Conservation (phyloP, 768 basidiomycete genomes). For the Grammothele lineata region DNA sequence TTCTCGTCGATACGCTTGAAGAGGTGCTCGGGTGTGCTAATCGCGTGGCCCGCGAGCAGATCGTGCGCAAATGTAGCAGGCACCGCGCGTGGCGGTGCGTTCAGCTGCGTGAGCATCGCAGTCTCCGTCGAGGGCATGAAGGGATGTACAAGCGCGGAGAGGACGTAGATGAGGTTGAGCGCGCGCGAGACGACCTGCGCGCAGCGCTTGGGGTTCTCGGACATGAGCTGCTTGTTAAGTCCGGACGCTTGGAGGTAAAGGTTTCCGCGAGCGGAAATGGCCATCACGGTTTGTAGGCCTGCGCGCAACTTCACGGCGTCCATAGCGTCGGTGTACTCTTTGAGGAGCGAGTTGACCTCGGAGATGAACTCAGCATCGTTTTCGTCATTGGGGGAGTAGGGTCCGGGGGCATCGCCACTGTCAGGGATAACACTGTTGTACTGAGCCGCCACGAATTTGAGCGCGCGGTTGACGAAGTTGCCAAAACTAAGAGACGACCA, state of each 20-base stretch:
- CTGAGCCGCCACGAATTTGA: slow-evolving; percentile 90
- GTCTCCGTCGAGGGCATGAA: slow-evolving; percentile 94
- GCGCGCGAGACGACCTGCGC: slow-evolving; percentile 88
- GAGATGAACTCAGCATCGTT: slow-evolving; percentile 72
- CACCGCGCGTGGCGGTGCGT: slow-evolving; percentile 81
- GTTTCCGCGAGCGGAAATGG: slow-evolving; percentile 85
- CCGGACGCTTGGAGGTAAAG: slow-evolving; percentile 91
- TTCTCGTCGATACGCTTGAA: slow-evolving; percentile 94
- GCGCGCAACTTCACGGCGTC: slow-evolving; percentile 86
- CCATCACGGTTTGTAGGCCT: slow-evolving; percentile 87
- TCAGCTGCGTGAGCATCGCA: slow-evolving; percentile 79
- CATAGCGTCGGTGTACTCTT: slow-evolving; percentile 82
- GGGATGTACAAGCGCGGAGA: slow-evolving; percentile 83
- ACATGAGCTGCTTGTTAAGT: slow-evolving; percentile 85
- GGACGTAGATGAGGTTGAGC: slow-evolving; percentile 87
- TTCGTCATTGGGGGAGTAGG: slow-evolving; percentile 62
- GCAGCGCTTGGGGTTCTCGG: slow-evolving; percentile 76
- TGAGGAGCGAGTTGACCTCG: slow-evolving; percentile 74
- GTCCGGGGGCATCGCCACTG: slow-evolving; percentile 63
- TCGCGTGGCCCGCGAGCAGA: slow-evolving; percentile 79
- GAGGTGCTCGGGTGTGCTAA: slow-evolving; percentile 83
- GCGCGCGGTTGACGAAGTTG: slow-evolving; percentile 92
- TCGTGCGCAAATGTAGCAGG: slow-evolving; percentile 73
- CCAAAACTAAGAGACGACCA: slow-evolving; percentile 61
- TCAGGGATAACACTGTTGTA: slow-evolving; percentile 81